A percentile compares a stretch with the other conserved stretches of the same genome.
These are phyloP conservation scores for Saksenaea vasiformis DNA, from an alignment of 371 early-diverging fungal genomes.

Conservation along the genomic window DNA sequence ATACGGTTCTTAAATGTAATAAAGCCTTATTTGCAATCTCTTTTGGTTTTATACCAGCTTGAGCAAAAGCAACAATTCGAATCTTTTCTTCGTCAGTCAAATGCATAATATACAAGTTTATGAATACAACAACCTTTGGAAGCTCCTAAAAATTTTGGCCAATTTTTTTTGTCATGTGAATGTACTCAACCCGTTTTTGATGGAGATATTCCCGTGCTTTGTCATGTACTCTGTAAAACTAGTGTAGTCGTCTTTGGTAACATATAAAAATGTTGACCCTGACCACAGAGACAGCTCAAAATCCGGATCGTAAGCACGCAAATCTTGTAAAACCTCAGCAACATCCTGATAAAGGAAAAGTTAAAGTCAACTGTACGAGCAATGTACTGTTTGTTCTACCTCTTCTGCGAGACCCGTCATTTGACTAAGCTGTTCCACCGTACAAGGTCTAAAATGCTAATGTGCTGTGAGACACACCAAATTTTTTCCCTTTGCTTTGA, in stretches of 20 bases:
- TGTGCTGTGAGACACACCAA: not conserved
- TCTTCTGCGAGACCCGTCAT: slow-evolving; percentile 12
- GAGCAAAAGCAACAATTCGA: too few species aligned
- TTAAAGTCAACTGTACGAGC: not conserved
- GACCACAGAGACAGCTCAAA: slow-evolving; percentile 17
- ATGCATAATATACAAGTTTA: too few species aligned
- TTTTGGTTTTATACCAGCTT: too few species aligned
- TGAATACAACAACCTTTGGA: too few species aligned
- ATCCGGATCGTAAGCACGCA: slow-evolving; percentile 15
- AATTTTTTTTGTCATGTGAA: too few species aligned
- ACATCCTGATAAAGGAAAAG: slow-evolving; percentile 9
- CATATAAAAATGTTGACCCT: slow-evolving; percentile 15
- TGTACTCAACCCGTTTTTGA: slow-evolving; percentile 11
- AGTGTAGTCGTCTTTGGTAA: slow-evolving; percentile 17
- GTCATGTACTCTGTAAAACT: slow-evolving; percentile 14
- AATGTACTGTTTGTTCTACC: not conserved
- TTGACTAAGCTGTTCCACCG: slow-evolving; percentile 8
- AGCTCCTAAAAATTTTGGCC: too few species aligned
- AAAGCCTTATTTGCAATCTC: too few species aligned
- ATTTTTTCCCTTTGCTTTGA: not conserved
- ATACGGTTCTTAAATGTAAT: too few species aligned
- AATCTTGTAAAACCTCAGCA: slow-evolving; percentile 10
- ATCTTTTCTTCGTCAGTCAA: too few species aligned
- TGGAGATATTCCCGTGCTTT: slow-evolving; percentile 16
- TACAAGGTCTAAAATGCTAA: slow-evolving; percentile 13